Base-by-base conservation (phyloP, 2,329 filamentous ascomycete species). In the Colletotrichum eleusines region DNA sequence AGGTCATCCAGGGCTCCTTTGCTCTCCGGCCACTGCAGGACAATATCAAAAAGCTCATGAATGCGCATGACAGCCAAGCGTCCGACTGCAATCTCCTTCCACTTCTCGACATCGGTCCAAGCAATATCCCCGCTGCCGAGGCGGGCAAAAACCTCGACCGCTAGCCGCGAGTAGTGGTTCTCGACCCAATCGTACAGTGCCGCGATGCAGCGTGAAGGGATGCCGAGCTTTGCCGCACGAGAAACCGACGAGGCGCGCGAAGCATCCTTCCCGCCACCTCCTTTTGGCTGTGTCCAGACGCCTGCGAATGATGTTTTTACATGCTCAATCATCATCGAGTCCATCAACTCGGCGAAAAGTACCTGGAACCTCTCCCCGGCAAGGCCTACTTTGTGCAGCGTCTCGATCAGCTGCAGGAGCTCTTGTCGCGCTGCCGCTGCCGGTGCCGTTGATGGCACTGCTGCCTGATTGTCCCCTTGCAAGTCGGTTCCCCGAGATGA, bases 11-110 rank as follows among this genome's bases (percentile, higher is more conserved):
- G 85, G 1, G 91, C 94, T 2, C 91, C 90, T 65, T 87, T 85
- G 74, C 91, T 94, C 44, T 86, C 81, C 5, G 93, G 92, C 93
- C 93, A 96, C 67, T 87, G 85, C 68, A 92, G 86, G 55, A 94
- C 90, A 76, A 95, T 94, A 76, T 95, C 92, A 76, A 94, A 95
- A 12, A 96, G 83, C 76, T 94, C 90, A 9, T 87, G 84, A 55
- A 92, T 92, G 53, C 93, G 87, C 58, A 92, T 83, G 23, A 88
- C 86, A 2, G 92, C 92, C 20, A 95, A 85, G 54, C 91, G 87
- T 3, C 88, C 88, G 54, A 93, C 80, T 20, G 91, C 91, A 75
- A 92, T 90, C 50, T 92, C 89, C 76, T 91, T 91, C 88, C 91
- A 94, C 72, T 88, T 89, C 73, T 90, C 87, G 51, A 92, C 84